Evolutionary conservation across 1,139 yeast species (phyloP).

Genomic region (Barnettozyma hawaiiensis): DNA sequence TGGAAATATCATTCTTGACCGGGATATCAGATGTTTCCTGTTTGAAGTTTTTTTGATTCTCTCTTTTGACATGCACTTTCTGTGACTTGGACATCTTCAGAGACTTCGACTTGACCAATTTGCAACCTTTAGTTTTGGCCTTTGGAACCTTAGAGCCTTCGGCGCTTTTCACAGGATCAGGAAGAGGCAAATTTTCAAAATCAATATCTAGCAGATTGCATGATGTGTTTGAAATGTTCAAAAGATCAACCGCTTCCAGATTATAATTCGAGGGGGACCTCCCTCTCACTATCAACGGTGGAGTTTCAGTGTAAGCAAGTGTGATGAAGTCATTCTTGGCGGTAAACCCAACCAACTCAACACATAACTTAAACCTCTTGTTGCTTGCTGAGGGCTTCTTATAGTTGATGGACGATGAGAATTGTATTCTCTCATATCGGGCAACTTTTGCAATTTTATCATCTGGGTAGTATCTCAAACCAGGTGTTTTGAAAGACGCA

Average conservation of each 20-base stretch:
- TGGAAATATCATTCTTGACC: not conserved
- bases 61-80: not conserved
- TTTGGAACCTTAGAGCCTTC: not conserved
- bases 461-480: constrained; percentile 36
- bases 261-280: constrained; percentile 59
- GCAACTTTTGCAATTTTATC: constrained; percentile 56
- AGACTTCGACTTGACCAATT: not conserved
- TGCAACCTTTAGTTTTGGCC: not conserved
- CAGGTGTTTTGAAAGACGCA: constrained; percentile 13
- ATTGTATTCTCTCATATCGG: constrained; percentile 63
- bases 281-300: constrained; percentile 61
- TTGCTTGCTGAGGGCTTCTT: constrained; percentile 42
- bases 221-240: not conserved
- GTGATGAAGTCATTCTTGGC: constrained; percentile 34
- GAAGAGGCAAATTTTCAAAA: not conserved
- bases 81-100: not conserved
- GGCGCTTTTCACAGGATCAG: not conserved
- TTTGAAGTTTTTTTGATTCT: not conserved
- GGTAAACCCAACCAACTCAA: constrained; percentile 50
- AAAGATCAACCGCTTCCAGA: not conserved
- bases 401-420: constrained; percentile 54
- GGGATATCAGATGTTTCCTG: not conserved
- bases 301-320: constrained; percentile 44
- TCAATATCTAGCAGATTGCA: not conserved
- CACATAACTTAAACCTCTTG: constrained; percentile 48